A percentile compares a stretch with the other conserved stretches of the same genome.
Evolutionary conservation across 768 basidiomycete species (phyloP).

Genomic region (Mycena venus): DNA sequence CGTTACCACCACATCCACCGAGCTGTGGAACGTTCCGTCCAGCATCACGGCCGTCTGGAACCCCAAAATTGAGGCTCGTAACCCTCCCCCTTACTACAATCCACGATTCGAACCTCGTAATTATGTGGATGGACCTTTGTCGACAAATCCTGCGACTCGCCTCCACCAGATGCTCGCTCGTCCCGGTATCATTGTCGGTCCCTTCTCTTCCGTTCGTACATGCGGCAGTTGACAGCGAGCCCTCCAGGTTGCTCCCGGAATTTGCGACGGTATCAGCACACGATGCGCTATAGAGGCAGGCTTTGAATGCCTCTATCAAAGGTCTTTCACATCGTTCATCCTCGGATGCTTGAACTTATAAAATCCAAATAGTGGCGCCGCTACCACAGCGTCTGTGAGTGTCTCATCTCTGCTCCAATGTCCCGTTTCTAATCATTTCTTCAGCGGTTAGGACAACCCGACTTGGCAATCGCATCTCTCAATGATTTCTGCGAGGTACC

Average conservation of each 20-base stretch:
- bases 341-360: constrained; percentile 2
- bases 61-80: constrained; percentile 12
- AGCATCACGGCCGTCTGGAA: background rate
- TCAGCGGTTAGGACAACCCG: constrained; percentile 58
- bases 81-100: constrained; percentile 64
- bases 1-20: background rate
- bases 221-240: background rate
- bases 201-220: background rate
- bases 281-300: constrained; percentile 86
- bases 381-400: constrained; percentile 77
- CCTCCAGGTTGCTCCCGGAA: constrained; percentile 75
- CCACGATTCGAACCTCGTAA: constrained; percentile 77
- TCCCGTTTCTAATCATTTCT: background rate
- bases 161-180: constrained; percentile 78
- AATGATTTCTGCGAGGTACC: constrained; percentile 65
- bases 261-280: constrained; percentile 72
- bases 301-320: constrained; percentile 84
- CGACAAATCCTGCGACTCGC: constrained; percentile 78
- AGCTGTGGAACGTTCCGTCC: constrained; percentile 6
- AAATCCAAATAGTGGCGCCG: constrained; percentile 67
- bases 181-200: constrained; percentile 81
- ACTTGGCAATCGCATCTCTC: constrained; percentile 67
- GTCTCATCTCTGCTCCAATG: too few relatives aligned
- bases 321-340: constrained; percentile 54
- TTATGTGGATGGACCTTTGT: constrained; percentile 77